Percentiles rank a stretch among this genome's conserved stretches.
Conservation (phyloP, 768 basidiomycete species). For the Tricholoma sp. region DNA sequence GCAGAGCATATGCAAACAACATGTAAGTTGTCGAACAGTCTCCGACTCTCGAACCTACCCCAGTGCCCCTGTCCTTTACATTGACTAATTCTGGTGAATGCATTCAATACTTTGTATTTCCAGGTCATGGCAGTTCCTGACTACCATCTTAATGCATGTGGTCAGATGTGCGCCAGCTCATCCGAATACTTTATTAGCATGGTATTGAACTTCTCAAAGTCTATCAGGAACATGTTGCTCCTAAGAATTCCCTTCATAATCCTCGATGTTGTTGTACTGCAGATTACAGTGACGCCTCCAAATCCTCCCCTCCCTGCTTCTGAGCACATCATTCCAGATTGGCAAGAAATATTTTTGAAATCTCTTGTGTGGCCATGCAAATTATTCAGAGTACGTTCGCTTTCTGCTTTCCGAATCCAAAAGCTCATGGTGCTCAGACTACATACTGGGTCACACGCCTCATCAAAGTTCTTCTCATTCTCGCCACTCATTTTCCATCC, state of each 20-base stretch:
- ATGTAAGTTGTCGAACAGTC: background rate
- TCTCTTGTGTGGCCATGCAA: slow-evolving; percentile 22
- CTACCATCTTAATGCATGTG: background rate
- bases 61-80: background rate
- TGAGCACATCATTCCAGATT: slow-evolving; percentile 26
- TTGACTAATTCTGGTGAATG: background rate
- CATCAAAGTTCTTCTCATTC: slow-evolving; percentile 26
- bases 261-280: slow-evolving; percentile 31
- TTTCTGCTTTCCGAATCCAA: background rate
- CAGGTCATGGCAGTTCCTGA: background rate
- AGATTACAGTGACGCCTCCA: slow-evolving; percentile 31
- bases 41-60: too few relatives aligned
- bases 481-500: slow-evolving; percentile 16
- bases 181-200: background rate
- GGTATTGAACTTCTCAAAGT: too few relatives aligned
- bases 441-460: slow-evolving; percentile 22
- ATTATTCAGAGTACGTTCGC: slow-evolving; percentile 22
- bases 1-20: slow-evolving; percentile 10
- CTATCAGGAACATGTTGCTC: slow-evolving; percentile 21
- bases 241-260: slow-evolving; percentile 32
- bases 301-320: slow-evolving; percentile 22
- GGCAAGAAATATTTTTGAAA: slow-evolving; percentile 28
- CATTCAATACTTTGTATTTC: background rate
- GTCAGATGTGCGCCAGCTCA: background rate
- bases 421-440: slow-evolving; percentile 13